Evolutionary conservation across 139 green algal species (phyloP).

Genomic region (Picochlorum sp.): DNA sequence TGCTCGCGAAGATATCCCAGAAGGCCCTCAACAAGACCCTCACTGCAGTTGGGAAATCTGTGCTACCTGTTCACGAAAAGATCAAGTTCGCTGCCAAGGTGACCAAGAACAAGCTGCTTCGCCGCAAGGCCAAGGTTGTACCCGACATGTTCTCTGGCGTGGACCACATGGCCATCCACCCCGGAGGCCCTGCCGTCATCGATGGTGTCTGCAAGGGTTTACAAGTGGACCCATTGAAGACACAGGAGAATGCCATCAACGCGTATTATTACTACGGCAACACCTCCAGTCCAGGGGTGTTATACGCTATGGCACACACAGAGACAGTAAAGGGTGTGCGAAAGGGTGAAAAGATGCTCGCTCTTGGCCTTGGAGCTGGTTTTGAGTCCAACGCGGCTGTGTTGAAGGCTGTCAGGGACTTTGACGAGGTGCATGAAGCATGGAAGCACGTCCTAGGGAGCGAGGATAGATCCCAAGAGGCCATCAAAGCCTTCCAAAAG

Average conservation of each 20-base stretch:
- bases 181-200: background rate
- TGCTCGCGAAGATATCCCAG: background rate
- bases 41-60: background rate
- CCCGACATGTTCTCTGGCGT: background rate
- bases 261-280: background rate
- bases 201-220: background rate
- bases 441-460: background rate
- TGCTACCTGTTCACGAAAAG: background rate
- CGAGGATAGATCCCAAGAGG: background rate
- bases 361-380: background rate
- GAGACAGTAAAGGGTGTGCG: background rate
- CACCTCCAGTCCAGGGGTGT: background rate
- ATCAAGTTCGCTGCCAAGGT: background rate
- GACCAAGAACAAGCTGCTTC: background rate
- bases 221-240: background rate
- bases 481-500: background rate
- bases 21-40: background rate
- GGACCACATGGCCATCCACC: background rate
- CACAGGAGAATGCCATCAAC: background rate
- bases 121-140: background rate
- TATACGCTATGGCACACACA: background rate
- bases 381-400: background rate
- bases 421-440: background rate
- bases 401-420: background rate
- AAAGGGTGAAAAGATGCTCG: background rate